Evolutionary conservation across 1,139 yeast genomes (phyloP).

Genomic region (Nadsonia commutata): DNA sequence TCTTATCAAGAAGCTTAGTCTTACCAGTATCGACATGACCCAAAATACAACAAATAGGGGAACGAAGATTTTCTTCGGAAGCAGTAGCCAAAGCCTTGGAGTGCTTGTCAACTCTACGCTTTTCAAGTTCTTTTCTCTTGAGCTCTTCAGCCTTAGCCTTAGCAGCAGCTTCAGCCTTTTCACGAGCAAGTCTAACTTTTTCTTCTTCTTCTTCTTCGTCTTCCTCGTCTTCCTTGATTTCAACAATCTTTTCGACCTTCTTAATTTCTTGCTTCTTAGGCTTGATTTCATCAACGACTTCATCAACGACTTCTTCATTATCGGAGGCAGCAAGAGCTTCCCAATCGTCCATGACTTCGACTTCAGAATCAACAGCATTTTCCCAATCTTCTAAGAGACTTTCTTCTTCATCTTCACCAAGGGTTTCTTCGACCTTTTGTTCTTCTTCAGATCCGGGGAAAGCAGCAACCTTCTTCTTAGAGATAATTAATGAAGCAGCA

Average conservation of each 20-base stretch:
- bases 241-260: constrained; percentile 16
- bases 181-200: neutral
- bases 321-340: constrained; percentile 19
- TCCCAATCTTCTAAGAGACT: constrained; percentile 26
- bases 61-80: constrained; percentile 47
- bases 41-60: constrained; percentile 96
- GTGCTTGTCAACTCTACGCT: constrained; percentile 23
- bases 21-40: constrained; percentile 99
- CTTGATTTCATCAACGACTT: constrained; percentile 15
- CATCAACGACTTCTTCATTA: constrained; percentile 13
- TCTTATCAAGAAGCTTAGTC: constrained; percentile 87
- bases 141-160: constrained; percentile 12
- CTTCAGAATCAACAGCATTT: constrained; percentile 26
- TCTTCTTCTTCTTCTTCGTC: constrained; percentile 14
- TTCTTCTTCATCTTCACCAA: constrained; percentile 18
- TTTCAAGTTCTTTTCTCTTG: constrained; percentile 8
- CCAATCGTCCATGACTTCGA: constrained; percentile 22
- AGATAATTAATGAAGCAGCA: constrained; percentile 18
- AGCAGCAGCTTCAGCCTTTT: constrained; percentile 18
- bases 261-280: constrained; percentile 15
- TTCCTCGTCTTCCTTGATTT: constrained; percentile 16
- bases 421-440: constrained; percentile 8
- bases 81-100: constrained; percentile 27
- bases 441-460: constrained; percentile 10
- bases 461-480: constrained; percentile 19